These are phyloP conservation scores for Ramaria rubella DNA, from an alignment of 768 basidiomycete species.

Conservation along the genomic window DNA sequence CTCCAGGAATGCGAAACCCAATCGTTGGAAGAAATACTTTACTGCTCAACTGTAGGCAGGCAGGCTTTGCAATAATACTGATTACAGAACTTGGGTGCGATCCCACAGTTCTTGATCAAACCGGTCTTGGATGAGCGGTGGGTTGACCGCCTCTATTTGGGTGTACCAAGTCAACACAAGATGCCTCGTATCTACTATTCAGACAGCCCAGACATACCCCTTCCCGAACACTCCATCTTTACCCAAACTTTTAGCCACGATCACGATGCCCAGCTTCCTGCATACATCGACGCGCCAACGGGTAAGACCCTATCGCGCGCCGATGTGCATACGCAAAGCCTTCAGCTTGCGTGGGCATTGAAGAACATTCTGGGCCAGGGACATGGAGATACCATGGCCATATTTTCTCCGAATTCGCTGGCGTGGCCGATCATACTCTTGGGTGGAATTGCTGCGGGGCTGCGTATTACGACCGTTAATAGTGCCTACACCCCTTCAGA, in stretches of 20 bases:
- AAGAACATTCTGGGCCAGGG: conserved; percentile 26
- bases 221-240: conserved; percentile 42
- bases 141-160: too few relatives aligned
- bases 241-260: conserved; percentile 38
- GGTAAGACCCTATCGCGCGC: conserved; percentile 51
- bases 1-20: too few relatives aligned
- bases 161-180: neutral
- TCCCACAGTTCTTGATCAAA: too few relatives aligned
- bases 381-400: conserved; percentile 54
- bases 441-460: conserved; percentile 53
- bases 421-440: conserved; percentile 45
- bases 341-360: conserved; percentile 56
- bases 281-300: conserved; percentile 62
- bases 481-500: conserved; percentile 62
- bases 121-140: too few relatives aligned
- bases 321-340: conserved; percentile 46
- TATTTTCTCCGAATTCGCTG: conserved; percentile 67
- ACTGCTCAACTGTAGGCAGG: neutral
- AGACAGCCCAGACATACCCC: conserved; percentile 30
- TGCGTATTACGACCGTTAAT: conserved; percentile 68
- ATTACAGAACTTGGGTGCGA: too few relatives aligned
- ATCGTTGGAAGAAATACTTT: too few relatives aligned
- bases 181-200: conserved; percentile 38
- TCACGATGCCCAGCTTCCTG: conserved; percentile 26
- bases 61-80: too few relatives aligned